Percentiles rank a stretch among this genome's conserved stretches.
Conservation (phyloP, 768 basidiomycete species). For the Guyanaporus albipodus region DNA sequence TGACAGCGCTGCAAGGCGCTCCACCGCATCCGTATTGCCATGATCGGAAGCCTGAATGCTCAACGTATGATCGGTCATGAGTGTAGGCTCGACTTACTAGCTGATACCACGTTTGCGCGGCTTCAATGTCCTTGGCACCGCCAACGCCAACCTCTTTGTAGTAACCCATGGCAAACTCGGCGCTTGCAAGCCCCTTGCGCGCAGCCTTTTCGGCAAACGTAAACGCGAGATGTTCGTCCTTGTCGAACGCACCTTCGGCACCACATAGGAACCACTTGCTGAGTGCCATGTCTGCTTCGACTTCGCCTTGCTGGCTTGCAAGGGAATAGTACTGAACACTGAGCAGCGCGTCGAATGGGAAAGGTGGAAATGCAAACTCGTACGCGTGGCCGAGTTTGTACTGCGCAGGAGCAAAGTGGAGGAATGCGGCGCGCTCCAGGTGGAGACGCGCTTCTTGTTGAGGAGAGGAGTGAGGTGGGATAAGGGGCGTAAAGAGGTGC, state of each 20-base stretch:
- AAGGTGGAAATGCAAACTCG: constrained; percentile 84
- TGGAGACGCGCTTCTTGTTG: constrained; percentile 66
- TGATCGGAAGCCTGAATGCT: constrained; percentile 64
- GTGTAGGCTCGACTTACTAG: constrained; percentile 37
- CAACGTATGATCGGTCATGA: neutral
- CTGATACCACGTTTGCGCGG: constrained; percentile 76
- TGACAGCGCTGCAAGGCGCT: constrained; percentile 67
- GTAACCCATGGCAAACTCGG: constrained; percentile 95
- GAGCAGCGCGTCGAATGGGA: constrained; percentile 82
- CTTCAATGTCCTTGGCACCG: constrained; percentile 53
- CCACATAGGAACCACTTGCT: constrained; percentile 98
- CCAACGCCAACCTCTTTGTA: constrained; percentile 93
- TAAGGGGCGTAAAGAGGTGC: constrained; percentile 49
- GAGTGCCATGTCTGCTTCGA: constrained; percentile 95
- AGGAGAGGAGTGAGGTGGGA: constrained; percentile 47
- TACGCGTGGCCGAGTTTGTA: constrained; percentile 92
- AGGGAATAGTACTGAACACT: constrained; percentile 88
- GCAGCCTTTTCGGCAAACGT: constrained; percentile 91
- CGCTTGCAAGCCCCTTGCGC: constrained; percentile 66
- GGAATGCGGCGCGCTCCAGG: constrained; percentile 81
- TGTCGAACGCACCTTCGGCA: constrained; percentile 69
- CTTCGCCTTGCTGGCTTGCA: constrained; percentile 80
- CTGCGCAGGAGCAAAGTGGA: constrained; percentile 81
- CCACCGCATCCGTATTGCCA: constrained; percentile 76
- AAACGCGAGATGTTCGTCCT: constrained; percentile 81